Conservation (phyloP, 306 rosid genomes). For the Castanea mollissima region DNA sequence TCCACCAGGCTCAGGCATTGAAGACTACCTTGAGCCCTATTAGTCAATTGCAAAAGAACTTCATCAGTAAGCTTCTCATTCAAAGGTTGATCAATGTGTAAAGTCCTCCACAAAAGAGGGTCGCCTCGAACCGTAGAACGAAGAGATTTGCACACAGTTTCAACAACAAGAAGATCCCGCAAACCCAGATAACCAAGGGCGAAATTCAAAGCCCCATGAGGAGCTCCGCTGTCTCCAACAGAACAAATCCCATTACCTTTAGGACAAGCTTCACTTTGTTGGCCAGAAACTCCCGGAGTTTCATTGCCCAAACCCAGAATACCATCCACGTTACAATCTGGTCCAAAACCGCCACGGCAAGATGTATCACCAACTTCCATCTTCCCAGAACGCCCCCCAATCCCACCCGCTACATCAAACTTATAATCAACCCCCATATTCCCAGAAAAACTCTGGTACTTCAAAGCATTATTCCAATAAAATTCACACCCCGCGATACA, state of each 20-base stretch:
- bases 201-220: constrained; percentile 51
- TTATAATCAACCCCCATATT: constrained; percentile 27
- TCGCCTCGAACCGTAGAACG: constrained; percentile 52
- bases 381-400: constrained; percentile 30
- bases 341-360: constrained; percentile 28
- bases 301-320: constrained; percentile 14
- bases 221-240: constrained; percentile 41
- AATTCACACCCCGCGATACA: constrained; percentile 66
- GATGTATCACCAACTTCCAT: constrained; percentile 35
- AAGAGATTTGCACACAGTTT: constrained; percentile 64
- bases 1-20: constrained; percentile 77
- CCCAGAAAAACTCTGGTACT: constrained; percentile 51
- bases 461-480: constrained; percentile 60
- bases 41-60: constrained; percentile 58
- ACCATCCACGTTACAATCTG: constrained; percentile 29
- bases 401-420: constrained; percentile 17
- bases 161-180: constrained; percentile 68
- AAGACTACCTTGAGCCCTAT: constrained; percentile 71
- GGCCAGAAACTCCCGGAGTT: constrained; percentile 20
- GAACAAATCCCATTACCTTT: constrained; percentile 19
- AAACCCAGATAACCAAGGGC: constrained; percentile 58
- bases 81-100: constrained; percentile 71
- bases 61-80: constrained; percentile 88
- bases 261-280: constrained; percentile 17
- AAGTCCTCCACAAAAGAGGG: constrained; percentile 72